Evolutionary conservation across 2,329 filamentous ascomycete species (phyloP), one percentile per base, ranked within the genome.

Genomic region (Immersiporthe knoxdaviesiana): DNA sequence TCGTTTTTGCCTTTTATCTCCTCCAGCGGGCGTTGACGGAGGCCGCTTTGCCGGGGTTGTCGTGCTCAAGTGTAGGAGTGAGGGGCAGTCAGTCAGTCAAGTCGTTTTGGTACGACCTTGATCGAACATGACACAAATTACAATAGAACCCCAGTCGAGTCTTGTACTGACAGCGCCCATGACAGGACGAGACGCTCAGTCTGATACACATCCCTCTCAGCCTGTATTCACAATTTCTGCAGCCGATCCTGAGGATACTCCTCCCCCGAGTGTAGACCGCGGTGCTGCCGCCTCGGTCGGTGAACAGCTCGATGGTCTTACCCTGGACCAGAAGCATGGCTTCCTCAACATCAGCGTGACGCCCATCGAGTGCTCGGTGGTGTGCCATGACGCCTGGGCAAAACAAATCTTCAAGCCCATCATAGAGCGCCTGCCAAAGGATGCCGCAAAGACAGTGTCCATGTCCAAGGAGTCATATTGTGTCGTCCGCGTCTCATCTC

Each of bases 281-380:
- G 82, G 74, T 75, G 79, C 72, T 75, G 79, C 72, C 75, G 79
- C 72, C 69, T 78, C 77, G 30, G 75, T 79, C 63, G 77, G 81
- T 70, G 76, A 78, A 63, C 76, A 62, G 1, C 77, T 83, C 59
- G 82, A 84, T 70, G 85, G 84, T 24, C 79, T 87, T 58, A 84
- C 82, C 3, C 71, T 80, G 58, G 84, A 86, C 72, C 81, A 84
- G 71, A 85, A 86, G 76, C 91, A 96, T 79, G 89, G 90, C 59
- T 98, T 99, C 79, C 87, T 97, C 78, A 98, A 98, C 79, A 90
- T 99, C 74, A 97, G 93, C 72, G 87, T 98, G 75, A 98, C 94
- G 0, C 93, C 94, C 0, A 88, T 97, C 67, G 96, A 97, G 80
- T 97, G 93, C 81, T 97, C 94, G 4, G 87, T 99, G 65, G 93